Evolutionary conservation across 2,329 filamentous ascomycete species (phyloP), one percentile per base, ranked within the genome.

Genomic region (Exutisphaerella laricina): DNA sequence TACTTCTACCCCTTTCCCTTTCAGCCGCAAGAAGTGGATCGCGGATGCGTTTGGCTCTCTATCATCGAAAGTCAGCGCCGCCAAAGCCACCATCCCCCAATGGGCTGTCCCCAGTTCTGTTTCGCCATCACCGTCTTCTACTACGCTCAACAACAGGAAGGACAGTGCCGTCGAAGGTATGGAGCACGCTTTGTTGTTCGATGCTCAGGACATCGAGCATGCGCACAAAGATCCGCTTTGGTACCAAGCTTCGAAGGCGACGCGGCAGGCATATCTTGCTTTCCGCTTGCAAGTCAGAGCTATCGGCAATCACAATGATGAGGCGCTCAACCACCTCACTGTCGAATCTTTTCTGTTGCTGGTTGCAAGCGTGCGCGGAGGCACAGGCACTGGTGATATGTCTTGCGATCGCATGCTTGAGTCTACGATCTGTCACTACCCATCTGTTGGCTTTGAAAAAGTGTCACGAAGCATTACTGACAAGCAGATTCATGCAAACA

Each of bases 71-170:
- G 32, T 34, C 43, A 36, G 23, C 42, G 18, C 36, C 42, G 33
- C 33, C 39, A 49, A 47, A 25, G 18, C 43, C 12, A 32, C 42
- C 12, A 50, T 60, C 30, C 57, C 58, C 5, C 36, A 33, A 5
- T 61, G 58, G 58, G 58, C 58, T 23, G 39, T 59, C 21, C 58
- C 59, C 4, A 53, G 46, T 39, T 56, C 54, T 33, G 41, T 58
- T 12, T 47, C 42, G 14, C 45, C 49, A 17, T 26, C 17, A 7
- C 13, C 30, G 9, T 35, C 33, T 35, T 22, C 33, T 8, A 20
- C 33, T 9, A 21, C 33, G 3, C 8, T 29, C 18, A 20, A 14
- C 14, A 35, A 35, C 17, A 17, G 33, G 7, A 35, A 35, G n/a
- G 33, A 35, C n/a, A 35, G 33, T n/a, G 33, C n/a, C 9, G 5